These are phyloP conservation scores for Phyllosticta paracitricarpa DNA, from an alignment of 2,329 filamentous ascomycete species.

Conservation along the genomic window DNA sequence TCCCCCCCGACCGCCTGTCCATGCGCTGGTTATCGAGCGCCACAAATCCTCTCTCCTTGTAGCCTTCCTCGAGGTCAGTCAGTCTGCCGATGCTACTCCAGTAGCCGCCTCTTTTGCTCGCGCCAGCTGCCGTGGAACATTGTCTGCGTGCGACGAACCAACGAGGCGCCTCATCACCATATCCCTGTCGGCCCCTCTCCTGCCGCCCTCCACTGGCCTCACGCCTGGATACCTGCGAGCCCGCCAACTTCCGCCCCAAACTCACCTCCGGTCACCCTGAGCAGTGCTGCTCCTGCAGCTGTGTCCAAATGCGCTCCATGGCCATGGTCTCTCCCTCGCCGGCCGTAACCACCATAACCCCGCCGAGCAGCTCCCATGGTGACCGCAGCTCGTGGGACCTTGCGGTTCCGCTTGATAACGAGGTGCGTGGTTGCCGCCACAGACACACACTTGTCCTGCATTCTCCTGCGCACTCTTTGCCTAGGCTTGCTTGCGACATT, in stretches of 20 bases:
- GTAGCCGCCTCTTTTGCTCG: not conserved
- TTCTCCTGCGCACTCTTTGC: not conserved
- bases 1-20: not conserved
- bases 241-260: not conserved
- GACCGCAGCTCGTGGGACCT: constrained; percentile 28
- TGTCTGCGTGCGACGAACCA: not conserved
- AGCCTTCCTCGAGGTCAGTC: not conserved
- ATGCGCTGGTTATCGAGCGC: not conserved
- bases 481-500: constrained; percentile 7
- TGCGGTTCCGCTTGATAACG: constrained; percentile 27
- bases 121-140: not conserved
- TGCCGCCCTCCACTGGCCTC: constrained; percentile 1
- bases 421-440: constrained; percentile 19
- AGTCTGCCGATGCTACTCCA: not conserved
- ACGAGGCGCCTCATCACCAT: not conserved
- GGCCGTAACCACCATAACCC: constrained; percentile 26
- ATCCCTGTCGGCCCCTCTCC: constrained; percentile 9
- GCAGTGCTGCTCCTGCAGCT: not conserved
- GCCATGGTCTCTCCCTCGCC: constrained; percentile 8
- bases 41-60: not conserved
- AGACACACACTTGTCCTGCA: constrained; percentile 13
- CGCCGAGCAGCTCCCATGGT: constrained; percentile 31
- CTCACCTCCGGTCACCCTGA: not conserved
- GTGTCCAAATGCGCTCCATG: constrained; percentile 1
- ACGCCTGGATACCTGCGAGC: not conserved